phyloP scores from a whole-genome alignment of 805 yeast species.

The Wickerhamiella nectarea region DNA sequence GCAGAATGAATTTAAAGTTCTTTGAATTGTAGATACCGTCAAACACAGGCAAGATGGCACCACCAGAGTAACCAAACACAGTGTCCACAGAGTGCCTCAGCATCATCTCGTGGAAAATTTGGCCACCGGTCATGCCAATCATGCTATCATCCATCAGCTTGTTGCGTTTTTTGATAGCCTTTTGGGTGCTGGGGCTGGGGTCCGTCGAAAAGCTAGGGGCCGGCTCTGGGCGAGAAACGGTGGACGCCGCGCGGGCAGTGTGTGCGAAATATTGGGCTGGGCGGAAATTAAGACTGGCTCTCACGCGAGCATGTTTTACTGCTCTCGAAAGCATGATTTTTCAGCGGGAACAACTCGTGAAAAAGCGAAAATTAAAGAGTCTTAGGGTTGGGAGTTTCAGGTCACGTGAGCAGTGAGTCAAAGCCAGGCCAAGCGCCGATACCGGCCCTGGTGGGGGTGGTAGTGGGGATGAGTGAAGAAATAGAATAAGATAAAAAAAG shows the following conservation, averaged over 20 bases:
- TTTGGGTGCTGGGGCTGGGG: conserved; percentile 8
- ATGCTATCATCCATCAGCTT: conserved; percentile 47
- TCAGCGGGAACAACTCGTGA: background rate
- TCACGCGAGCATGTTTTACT: background rate
- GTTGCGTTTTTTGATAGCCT: conserved; percentile 2
- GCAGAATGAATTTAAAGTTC: conserved; percentile 78
- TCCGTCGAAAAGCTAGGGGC: conserved; percentile 27
- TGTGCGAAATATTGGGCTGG: too few relatives aligned
- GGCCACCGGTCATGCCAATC: conserved; percentile 96
- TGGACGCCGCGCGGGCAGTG: background rate
- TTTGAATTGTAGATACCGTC: conserved; percentile 92
- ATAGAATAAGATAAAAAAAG: background rate
- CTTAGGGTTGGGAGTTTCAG: background rate
- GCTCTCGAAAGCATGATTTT: background rate
- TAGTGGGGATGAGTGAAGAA: background rate
- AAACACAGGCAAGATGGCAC: conserved; percentile 94
- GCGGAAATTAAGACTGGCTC: background rate
- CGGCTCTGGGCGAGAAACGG: conserved; percentile 23
- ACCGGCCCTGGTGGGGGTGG: background rate
- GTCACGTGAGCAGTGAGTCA: background rate
- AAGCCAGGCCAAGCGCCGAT: background rate
- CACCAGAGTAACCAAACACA: conserved; percentile 96
- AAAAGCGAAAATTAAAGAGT: background rate
- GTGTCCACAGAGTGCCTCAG: conserved; percentile 89
- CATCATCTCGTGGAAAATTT: conserved; percentile 99